phyloP scores from a whole-genome alignment of 2,329 filamentous ascomycete genomes.

The Hymenoscyphus salicellus region DNA sequence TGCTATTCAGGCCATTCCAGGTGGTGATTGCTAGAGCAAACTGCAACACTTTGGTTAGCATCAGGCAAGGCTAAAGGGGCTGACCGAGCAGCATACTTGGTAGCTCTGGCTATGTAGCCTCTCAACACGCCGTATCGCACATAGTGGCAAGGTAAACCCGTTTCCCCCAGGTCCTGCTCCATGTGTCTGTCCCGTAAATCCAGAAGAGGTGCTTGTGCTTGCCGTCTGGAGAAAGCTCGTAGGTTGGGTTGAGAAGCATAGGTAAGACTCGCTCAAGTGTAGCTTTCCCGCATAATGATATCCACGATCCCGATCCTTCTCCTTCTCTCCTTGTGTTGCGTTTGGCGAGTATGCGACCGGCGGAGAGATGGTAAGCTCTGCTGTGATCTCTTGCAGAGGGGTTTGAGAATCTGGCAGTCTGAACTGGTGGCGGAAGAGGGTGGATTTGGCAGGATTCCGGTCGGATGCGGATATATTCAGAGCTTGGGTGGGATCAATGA shows the following conservation, averaged over 20 bases:
- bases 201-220: conserved; percentile 73
- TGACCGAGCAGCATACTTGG: conserved; percentile 45
- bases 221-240: conserved; percentile 81
- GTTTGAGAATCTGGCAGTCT: conserved; percentile 89
- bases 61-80: conserved; percentile 5
- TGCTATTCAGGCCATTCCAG: conserved; percentile 72
- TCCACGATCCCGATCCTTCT: conserved; percentile 62
- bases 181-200: conserved; percentile 89
- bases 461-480: conserved; percentile 70
- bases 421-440: conserved; percentile 94
- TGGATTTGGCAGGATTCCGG: conserved; percentile 82
- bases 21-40: conserved; percentile 94
- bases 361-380: conserved; percentile 84
- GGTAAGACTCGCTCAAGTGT: conserved; percentile 88
- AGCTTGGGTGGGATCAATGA: conserved; percentile 85
- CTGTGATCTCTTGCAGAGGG: conserved; percentile 92
- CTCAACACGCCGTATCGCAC: conserved; percentile 87
- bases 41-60: conserved; percentile 39
- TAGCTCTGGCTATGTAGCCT: conserved; percentile 89
- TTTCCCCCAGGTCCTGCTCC: conserved; percentile 90
- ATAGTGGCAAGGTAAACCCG: conserved; percentile 91
- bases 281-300: conserved; percentile 91
- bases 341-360: conserved; percentile 48
- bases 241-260: conserved; percentile 94
- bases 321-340: conserved; percentile 66